phyloP scores from a whole-genome alignment of 441 rosid genomes.

The Hypseocharis bilobata region DNA sequence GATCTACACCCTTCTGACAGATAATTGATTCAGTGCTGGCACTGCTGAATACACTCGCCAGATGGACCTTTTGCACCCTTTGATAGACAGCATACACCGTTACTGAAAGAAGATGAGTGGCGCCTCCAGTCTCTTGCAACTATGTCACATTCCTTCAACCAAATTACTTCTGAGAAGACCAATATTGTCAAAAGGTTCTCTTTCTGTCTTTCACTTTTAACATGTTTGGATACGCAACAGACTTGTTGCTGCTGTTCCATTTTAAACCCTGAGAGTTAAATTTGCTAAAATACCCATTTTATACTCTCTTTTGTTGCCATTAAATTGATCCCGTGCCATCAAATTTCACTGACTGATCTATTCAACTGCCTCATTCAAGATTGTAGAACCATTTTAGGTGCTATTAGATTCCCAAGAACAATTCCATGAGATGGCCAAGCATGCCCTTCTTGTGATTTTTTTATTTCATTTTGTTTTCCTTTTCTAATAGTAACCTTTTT shows the following conservation, averaged over 20 bases:
- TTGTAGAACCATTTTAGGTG: background rate
- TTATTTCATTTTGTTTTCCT: background rate
- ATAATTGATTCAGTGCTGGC: background rate
- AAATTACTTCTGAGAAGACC: conserved; percentile 19
- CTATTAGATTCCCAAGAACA: background rate
- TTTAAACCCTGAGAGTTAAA: background rate
- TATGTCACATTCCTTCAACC: conserved; percentile 26
- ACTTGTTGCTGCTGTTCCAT: background rate
- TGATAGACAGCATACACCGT: background rate
- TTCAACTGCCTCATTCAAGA: background rate
- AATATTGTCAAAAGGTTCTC: conserved; percentile 21
- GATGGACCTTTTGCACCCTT: background rate
- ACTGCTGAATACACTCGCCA: background rate
- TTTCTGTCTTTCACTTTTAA: background rate
- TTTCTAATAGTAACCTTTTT: no score
- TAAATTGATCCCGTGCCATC: no score
- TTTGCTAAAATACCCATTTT: background rate
- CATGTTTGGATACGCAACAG: background rate
- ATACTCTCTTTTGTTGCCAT: background rate
- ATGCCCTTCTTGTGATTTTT: background rate
- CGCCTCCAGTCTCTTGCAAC: conserved; percentile 25
- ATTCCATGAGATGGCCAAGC: background rate
- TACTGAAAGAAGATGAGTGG: conserved; percentile 18
- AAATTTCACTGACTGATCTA: background rate
- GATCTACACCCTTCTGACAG: background rate